Conservation (phyloP, 805 yeast species). For the Komagataella pastoris region DNA sequence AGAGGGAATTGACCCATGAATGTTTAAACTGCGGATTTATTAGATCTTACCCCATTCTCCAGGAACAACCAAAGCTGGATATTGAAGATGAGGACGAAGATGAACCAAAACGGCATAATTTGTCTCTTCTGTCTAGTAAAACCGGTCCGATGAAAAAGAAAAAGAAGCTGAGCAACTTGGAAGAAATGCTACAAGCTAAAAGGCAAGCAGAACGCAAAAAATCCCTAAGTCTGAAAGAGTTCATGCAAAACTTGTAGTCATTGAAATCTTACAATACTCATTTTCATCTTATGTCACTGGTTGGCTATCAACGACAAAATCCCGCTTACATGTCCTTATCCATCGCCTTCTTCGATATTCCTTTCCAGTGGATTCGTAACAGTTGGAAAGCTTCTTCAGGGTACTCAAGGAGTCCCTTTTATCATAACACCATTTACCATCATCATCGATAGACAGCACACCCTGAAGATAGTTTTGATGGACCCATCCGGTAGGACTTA, state of each 20-base stretch:
- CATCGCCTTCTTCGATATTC: slow-evolving; percentile 54
- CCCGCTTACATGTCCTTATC: slow-evolving; percentile 30
- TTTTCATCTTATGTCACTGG: background rate
- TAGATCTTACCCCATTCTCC: background rate
- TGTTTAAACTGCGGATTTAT: slow-evolving; percentile 10
- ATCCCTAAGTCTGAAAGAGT: slow-evolving; percentile 13
- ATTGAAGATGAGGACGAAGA: background rate
- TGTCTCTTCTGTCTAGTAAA: background rate
- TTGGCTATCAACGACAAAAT: slow-evolving; percentile 4
- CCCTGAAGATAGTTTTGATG: slow-evolving; percentile 30
- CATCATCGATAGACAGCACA: slow-evolving; percentile 49
- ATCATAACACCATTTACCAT: slow-evolving; percentile 84
- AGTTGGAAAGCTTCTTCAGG: background rate
- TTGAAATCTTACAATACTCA: background rate
- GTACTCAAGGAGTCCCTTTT: slow-evolving; percentile 6
- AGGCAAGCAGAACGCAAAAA: slow-evolving; percentile 7
- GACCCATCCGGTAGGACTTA: slow-evolving; percentile 55
- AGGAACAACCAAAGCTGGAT: slow-evolving; percentile 4
- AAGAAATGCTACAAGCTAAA: slow-evolving; percentile 7
- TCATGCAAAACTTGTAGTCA: slow-evolving; percentile 7
- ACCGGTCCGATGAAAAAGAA: slow-evolving; percentile 8
- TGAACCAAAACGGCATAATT: background rate
- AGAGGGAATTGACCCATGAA: slow-evolving; percentile 6
- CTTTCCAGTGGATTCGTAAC: slow-evolving; percentile 19
- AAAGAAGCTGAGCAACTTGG: slow-evolving; percentile 13